Evolutionary conservation across 176 grass and related monocot genomes (phyloP), one percentile per base, ranked within the genome.

Genomic region (Lolium perenne): DNA sequence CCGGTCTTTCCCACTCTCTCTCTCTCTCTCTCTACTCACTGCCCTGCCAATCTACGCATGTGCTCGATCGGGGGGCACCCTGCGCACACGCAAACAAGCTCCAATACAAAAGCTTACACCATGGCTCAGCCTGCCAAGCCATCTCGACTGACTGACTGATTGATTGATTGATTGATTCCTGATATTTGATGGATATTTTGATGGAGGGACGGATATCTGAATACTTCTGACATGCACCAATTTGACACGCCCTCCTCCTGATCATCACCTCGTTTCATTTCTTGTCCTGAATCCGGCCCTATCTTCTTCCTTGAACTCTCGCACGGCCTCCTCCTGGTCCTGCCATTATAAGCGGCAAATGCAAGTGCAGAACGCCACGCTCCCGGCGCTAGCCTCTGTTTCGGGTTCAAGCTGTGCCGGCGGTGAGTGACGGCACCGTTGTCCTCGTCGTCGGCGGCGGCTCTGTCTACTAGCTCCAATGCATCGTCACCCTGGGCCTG

Each of bases 71-170:
- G 83, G 83, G 83, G 45, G 61, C 62, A 70, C 83, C 61, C n/a
- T 80, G 15, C 76, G 15, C 76, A 80, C 69, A 85, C 86, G 70
- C 86, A 84, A 83, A 71, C 80, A 58, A 57, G 45, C 75, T 32
- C 20, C 22, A 41, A 76, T 35, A 56, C 86, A 88, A 69, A 87
- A 77, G 58, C 71, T 65, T 77, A 40, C 48, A 55, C 79, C 80
- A 6, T 16, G 3, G 43, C 68, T 69, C 35, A 2, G 3, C 4
- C 17, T 21, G 54, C 65, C 74, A 59, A 4, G 17, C 58, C 72
- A 59, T 6, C 25, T 65, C 15, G 49, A 54, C 49, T 29, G 70
- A 8, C 32, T 35, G 32, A 35, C 32, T 47, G 41, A 43, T 43
- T 47, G 46, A 47, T 10, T 47, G 46, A 47, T 10, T 81, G 81